Percentiles rank a stretch among this genome's conserved stretches.
Evolutionary conservation across 345 rosid genomes (phyloP).

Genomic region (Toxicodendron radicans): DNA sequence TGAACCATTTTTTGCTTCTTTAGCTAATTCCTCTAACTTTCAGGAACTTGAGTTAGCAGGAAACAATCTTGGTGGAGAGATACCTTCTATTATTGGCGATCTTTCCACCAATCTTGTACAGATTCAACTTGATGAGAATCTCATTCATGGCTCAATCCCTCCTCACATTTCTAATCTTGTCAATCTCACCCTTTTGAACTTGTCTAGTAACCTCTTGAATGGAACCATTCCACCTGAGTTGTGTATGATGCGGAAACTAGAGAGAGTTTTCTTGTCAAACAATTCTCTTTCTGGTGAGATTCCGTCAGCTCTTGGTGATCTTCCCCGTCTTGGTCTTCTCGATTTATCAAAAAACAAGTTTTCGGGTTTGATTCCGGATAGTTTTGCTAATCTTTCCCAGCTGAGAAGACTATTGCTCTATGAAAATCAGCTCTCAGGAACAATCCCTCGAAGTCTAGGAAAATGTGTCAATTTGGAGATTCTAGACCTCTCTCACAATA

Average conservation of each 20-base stretch:
- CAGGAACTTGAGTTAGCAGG: constrained; percentile 83
- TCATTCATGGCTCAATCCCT: constrained; percentile 71
- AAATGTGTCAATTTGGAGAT: constrained; percentile 76
- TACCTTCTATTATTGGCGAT: constrained; percentile 60
- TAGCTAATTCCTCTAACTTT: constrained; percentile 52
- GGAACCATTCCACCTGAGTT: constrained; percentile 70
- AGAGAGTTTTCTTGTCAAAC: constrained; percentile 75
- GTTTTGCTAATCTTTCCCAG: constrained; percentile 73
- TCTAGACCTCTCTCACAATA: constrained; percentile 78
- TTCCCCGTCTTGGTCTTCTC: constrained; percentile 75
- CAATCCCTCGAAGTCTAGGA: constrained; percentile 68
- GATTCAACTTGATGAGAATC: constrained; percentile 77
- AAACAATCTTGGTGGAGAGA: constrained; percentile 64
- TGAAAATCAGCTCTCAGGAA: constrained; percentile 70
- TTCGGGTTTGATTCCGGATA: constrained; percentile 78
- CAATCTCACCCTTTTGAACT: constrained; percentile 73
- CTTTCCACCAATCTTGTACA: constrained; percentile 64
- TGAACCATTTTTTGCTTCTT: constrained; percentile 67
- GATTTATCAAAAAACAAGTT: constrained; percentile 82
- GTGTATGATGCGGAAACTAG: constrained; percentile 63
- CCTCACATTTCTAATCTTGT: constrained; percentile 66
- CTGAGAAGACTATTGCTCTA: constrained; percentile 61
- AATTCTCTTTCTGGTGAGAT: constrained; percentile 72
- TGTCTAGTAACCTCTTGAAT: constrained; percentile 75
- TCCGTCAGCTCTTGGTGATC: constrained; percentile 67